Evolutionary conservation across 108 stramenopile species (phyloP).

Genomic region (Cyclostephanos invisitatus): DNA sequence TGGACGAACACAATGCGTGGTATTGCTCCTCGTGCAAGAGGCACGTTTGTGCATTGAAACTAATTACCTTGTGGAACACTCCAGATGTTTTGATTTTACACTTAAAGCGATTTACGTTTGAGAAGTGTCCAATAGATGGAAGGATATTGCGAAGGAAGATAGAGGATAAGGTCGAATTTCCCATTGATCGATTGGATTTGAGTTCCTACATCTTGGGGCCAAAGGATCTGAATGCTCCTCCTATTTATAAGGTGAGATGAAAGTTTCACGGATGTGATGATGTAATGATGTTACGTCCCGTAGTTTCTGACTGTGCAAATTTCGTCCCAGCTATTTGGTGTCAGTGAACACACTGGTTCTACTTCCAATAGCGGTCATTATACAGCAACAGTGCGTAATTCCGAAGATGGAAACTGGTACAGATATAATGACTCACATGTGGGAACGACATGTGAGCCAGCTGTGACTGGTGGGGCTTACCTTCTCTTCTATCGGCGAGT

Average conservation of each 20-base stretch:
- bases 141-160: conserved; percentile 72
- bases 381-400: conserved; percentile 85
- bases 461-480: conserved; percentile 82
- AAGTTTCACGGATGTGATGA: not conserved
- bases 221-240: conserved; percentile 68
- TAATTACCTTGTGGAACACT: conserved; percentile 81
- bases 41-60: conserved; percentile 83
- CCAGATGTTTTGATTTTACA: conserved; percentile 81
- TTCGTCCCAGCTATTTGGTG: conserved; percentile 59
- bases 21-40: conserved; percentile 79
- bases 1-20: conserved; percentile 86
- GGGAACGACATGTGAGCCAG: conserved; percentile 70
- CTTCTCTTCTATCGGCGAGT: conserved; percentile 77
- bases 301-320: not conserved
- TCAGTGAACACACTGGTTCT: conserved; percentile 77
- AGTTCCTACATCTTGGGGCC: conserved; percentile 71
- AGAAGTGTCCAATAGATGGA: conserved; percentile 61
- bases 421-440: conserved; percentile 83
- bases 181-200: conserved; percentile 72
- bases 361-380: conserved; percentile 87
- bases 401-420: conserved; percentile 78
- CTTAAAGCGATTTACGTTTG: conserved; percentile 82
- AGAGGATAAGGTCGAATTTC: conserved; percentile 73
- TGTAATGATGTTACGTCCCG: not conserved
- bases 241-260: conserved; percentile 67